phyloP scores from a whole-genome alignment of 2,329 filamentous ascomycete species.

The Cercospora berteroae region DNA sequence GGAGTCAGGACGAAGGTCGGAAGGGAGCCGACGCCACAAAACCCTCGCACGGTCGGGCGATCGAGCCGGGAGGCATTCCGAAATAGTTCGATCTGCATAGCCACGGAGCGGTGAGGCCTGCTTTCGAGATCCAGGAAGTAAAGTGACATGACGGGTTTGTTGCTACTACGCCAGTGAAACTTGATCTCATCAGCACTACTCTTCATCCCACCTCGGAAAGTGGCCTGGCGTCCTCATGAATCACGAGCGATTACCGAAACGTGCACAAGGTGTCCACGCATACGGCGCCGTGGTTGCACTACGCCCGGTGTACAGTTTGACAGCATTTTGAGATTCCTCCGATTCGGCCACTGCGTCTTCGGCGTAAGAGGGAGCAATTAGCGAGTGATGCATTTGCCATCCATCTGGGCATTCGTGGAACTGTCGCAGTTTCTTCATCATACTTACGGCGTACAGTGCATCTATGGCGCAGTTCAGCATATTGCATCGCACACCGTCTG shows the following conservation, averaged over 20 bases:
- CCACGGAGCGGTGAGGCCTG: conserved; percentile 1
- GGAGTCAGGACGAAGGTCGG: not conserved
- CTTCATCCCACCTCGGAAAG: not conserved
- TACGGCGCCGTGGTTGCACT: not conserved
- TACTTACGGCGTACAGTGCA: not conserved
- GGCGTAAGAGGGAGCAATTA: not conserved
- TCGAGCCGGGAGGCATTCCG: not conserved
- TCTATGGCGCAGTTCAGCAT: not conserved
- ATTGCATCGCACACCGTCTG: not conserved
- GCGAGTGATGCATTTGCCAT: not conserved
- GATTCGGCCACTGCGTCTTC: not conserved
- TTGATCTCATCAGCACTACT: not conserved
- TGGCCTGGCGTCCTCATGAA: not conserved
- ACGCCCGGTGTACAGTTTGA: not conserved
- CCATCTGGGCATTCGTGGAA: not conserved
- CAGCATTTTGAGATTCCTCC: not conserved
- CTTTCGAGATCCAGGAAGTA: not conserved
- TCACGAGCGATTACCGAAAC: not conserved
- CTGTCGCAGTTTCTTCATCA: not conserved
- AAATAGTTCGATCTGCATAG: conserved; percentile 2
- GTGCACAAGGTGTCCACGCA: not conserved
- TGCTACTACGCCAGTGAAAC: not conserved
- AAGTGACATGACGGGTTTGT: not conserved
- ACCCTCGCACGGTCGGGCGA: conserved; percentile 15
- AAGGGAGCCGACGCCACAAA: conserved; percentile 16